Base-by-base conservation (phyloP, 2,329 filamentous ascomycete species). In the Epichloe brachyelytri region DNA sequence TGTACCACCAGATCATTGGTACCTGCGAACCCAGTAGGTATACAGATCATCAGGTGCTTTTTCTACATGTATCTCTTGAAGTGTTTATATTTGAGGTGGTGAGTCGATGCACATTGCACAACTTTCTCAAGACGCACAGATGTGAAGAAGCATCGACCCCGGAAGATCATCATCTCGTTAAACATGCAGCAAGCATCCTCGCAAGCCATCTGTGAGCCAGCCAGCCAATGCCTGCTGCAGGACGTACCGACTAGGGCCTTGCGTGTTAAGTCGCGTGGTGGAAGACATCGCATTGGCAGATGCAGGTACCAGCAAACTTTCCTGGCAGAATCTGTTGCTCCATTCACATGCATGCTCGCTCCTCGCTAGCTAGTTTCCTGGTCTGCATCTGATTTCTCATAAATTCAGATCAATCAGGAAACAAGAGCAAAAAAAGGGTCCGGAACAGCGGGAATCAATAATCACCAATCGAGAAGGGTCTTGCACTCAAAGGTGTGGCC, bases 281-380 rank as follows among this genome's bases (percentile, higher is more conserved):
- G 40, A 22, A 15, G 34, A 7, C 46, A 41, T 30, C 30, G 30
- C 38, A 22, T 43, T 38, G 47, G 47, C 33, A 26, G 17, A 34
- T 26, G 39, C 37, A 37, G 41, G 40, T 50, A 50, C 48, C 48
- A 45, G 48, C 48, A 50, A 50, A 43, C 30, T 17, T n/a, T 44
- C 34, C 26, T 19, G 34, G 19, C 14, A 38, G 41, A 43, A n/a
- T 22, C 8, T 43, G 15, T 20, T 20, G 17, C 34, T 38, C 36
- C 37, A 19, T 17, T 30, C 33, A 22, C 10, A 36, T 46, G 12
- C 33, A 20, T 37, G 17, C 44, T 8, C 34, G 7, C 11, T 44
- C 7, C 15, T 30, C 14, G 22, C 11, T 30, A 12, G 41, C 20
- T 30, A 12, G 26, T 22, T 43, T 30, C 44, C 33, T 22, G 44